Evolutionary conservation across 2,329 filamentous ascomycete species (phyloP).

Genomic region (Alternaria postmessia): DNA sequence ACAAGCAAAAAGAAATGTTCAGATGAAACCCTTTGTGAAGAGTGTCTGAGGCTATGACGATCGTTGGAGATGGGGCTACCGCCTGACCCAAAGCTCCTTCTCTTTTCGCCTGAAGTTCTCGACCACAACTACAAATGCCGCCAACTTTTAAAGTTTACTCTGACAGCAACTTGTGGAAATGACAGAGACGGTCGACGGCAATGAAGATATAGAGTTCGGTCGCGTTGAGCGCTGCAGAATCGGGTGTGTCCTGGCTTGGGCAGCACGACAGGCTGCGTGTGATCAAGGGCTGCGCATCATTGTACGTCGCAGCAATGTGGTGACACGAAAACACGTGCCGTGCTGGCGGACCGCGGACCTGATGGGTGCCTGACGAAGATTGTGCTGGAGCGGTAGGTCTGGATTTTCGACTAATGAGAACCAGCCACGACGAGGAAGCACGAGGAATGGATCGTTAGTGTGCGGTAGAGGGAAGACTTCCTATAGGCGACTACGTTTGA

Average conservation of each 20-base stretch:
- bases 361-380: constrained; percentile 30
- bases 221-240: constrained; percentile 1
- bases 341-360: not conserved
- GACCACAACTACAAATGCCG: not conserved
- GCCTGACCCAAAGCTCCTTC: not conserved
- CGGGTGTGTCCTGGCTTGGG: constrained; percentile 20
- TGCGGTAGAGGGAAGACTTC: constrained; percentile 30
- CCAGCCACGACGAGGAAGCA: constrained; percentile 38
- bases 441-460: constrained; percentile 20
- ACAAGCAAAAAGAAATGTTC: not conserved
- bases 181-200: not conserved
- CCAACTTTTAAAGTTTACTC: not conserved
- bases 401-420: constrained; percentile 37
- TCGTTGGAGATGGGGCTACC: not conserved
- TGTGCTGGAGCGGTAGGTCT: constrained; percentile 20
- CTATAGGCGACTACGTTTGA: constrained; percentile 30
- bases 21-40: not conserved
- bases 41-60: not conserved
- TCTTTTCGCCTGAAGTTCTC: constrained; percentile 7
- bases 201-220: not conserved
- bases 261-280: constrained; percentile 24
- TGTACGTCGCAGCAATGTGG: constrained; percentile 11
- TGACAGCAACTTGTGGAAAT: not conserved
- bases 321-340: constrained; percentile 36
- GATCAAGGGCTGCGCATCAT: constrained; percentile 30